Evolutionary conservation across 2,329 filamentous ascomycete species (phyloP).

Genomic region (Sarocladiaceae sp.): DNA sequence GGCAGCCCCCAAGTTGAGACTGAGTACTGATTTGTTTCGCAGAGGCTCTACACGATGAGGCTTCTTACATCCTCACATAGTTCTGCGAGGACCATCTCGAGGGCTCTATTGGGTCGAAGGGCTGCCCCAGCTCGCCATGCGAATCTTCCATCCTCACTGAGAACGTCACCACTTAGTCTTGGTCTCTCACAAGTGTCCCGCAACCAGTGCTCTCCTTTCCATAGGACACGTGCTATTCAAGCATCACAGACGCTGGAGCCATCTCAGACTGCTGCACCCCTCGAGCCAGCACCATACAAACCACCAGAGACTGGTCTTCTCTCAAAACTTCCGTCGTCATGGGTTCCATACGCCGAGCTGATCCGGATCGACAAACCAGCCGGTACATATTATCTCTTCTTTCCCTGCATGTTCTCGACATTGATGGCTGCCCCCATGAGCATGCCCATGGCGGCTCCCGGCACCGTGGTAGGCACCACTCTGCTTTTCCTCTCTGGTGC

Average conservation of each 20-base stretch:
- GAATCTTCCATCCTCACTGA: neutral
- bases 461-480: slow-evolving; percentile 57
- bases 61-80: too few species aligned
- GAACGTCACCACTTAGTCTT: neutral
- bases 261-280: slow-evolving; percentile 1
- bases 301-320: slow-evolving; percentile 67
- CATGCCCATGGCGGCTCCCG: slow-evolving; percentile 51
- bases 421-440: slow-evolving; percentile 69
- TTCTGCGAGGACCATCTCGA: neutral
- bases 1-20: too few species aligned
- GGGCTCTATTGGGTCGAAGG: neutral
- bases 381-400: slow-evolving; percentile 79
- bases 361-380: slow-evolving; percentile 74
- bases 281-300: slow-evolving; percentile 40
- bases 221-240: neutral
- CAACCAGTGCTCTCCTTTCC: neutral
- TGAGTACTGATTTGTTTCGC: too few species aligned
- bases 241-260: neutral
- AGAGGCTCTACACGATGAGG: too few species aligned
- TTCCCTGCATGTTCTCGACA: slow-evolving; percentile 80
- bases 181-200: neutral
- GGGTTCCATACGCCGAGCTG: slow-evolving; percentile 77
- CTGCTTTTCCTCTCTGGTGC: slow-evolving; percentile 70
- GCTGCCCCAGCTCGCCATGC: neutral
- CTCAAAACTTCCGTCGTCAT: slow-evolving; percentile 59